A percentile compares a stretch with the other conserved stretches of the same genome.
Evolutionary conservation across 176 grass and related monocot species (phyloP).

Genomic region (Triticum dicoccoides): DNA sequence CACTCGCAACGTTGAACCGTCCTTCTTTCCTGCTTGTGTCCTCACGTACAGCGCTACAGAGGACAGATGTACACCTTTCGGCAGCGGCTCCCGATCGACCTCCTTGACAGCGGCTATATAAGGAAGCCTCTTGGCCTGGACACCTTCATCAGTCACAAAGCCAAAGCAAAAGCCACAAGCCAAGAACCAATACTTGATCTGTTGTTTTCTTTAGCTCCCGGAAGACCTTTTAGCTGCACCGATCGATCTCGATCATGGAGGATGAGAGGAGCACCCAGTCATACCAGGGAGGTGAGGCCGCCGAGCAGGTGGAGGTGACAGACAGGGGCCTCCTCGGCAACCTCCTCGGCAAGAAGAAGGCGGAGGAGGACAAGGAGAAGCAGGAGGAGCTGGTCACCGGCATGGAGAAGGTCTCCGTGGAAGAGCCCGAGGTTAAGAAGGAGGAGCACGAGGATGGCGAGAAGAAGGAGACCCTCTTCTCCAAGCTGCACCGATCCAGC

Average conservation of each 20-base stretch:
- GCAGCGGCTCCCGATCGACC: neutral
- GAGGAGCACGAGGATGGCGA: slow-evolving; percentile 38
- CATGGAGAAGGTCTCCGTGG: slow-evolving; percentile 63
- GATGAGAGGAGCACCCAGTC: slow-evolving; percentile 59
- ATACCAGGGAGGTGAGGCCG: slow-evolving; percentile 22
- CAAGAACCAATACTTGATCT: slow-evolving; percentile 26
- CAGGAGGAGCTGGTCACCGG: slow-evolving; percentile 41
- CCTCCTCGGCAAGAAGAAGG: slow-evolving; percentile 61
- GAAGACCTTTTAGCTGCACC: neutral
- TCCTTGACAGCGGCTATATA: slow-evolving; percentile 33
- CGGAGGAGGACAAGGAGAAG: slow-evolving; percentile 38
- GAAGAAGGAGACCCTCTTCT: slow-evolving; percentile 71
- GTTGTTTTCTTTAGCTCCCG: neutral
- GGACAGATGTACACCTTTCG: slow-evolving; percentile 19
- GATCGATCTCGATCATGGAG: slow-evolving; percentile 42
- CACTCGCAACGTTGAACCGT: neutral
- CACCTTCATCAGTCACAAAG: slow-evolving; percentile 28
- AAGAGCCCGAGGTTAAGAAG: slow-evolving; percentile 39
- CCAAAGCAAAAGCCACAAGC: slow-evolving; percentile 16
- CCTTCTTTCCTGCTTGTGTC: neutral
- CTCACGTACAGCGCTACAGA: neutral
- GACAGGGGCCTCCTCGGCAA: slow-evolving; percentile 65
- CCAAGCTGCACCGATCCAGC: slow-evolving; percentile 73
- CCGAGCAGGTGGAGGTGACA: slow-evolving; percentile 58
- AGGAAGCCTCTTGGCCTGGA: neutral